Evolutionary conservation across 169 alveolate species (phyloP), one percentile per base, ranked within the genome.

Genomic region (Blepharisma undulans): DNA sequence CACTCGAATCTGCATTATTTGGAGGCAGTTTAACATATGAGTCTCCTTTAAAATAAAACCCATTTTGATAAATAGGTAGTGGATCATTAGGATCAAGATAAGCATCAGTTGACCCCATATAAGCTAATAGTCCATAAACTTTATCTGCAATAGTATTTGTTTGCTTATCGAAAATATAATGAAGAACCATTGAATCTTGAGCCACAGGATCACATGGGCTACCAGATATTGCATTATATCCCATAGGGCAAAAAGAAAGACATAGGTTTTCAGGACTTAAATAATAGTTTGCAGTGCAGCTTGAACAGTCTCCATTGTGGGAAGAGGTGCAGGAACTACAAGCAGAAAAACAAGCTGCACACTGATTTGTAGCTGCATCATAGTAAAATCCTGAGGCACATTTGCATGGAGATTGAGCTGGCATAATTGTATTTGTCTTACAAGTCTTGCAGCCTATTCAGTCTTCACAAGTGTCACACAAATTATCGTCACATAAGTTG

Each of bases 11-110:
- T 21, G 71, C 86, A 32, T 8, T 14, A 14, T 82, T 82, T 22
- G 89, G 89, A 60, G 89, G 89, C 27, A 82, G 48, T 10, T 0
- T 4, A 2, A 82, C 77, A n/a, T 36, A 82, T 32, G 71, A n/a
- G 18, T 12, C 30, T 4, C 78, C 89, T 8, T 10, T 8, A 30
- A 82, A 82, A 30, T 36, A 82, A 16, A 82, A 10, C 14, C 89
- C 89, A 22, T 32, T 5, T 82, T 82, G 29, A n/a, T 36, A 82
- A 10, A 60, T n/a, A 82, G 89, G 89, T 10, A 1, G 10, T 21
- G 89, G 78, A 10, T 82, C 89, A 30, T 82, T 60, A 21, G 29
- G 22, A 0, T 30, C 89, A 19, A 48, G 60, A 30, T 36, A 36
- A 3, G 27, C 16, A 22, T 32, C 76, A 4, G 89, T 48, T 48